Base-by-base conservation (phyloP, 805 yeast genomes). In the Yamadazyma ubonensis region DNA sequence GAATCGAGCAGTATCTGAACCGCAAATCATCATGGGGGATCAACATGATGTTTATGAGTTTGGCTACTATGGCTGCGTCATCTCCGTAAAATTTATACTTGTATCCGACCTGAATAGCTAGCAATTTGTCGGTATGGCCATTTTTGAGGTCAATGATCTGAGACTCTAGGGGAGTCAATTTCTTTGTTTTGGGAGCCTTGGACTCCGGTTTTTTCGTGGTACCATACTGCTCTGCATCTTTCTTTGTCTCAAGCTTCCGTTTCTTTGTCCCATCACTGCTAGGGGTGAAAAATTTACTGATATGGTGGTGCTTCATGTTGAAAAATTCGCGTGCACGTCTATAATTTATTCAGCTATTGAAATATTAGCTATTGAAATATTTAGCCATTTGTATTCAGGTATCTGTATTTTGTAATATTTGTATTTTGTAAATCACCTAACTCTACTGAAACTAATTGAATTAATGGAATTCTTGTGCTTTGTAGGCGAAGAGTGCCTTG, bases 71-170 rank as follows among this genome's bases (percentile, higher is more conserved):
- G 10, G 68, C 71, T 0, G 98, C 97, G 61, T 91, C 97, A 39
- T 80, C 73, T 0, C 95, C 96, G 57, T 78, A 87, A 45, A 90
- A 81, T 53, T 86, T 86, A 63, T 80, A 93, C 59, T 88, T 89
- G 64, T 91, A 93, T 0, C 99, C 99, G 2, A 86, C 95, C 57
- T 93, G 93, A 18, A 91, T 72, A 0, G 93, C 81, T 6, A 93
- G 65, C 1, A 93, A 50, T 38, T 86, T 86, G 49, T 87, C 96
- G 37, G 54, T 54, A 54, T 91, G 65, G 2, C 60, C 52, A 5
- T 59, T 49, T 53, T 89, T 89, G 37, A 93, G 63, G 2, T 79
- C 82, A 20, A 80, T 65, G 44, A 81, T 79, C 59, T 90, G 97
- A 45, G 73, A 75, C 49, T 89, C 97, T 26, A 90, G 60, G 0